These are phyloP conservation scores for Ceratobasidium sp. DNA, from an alignment of 1,284 basidiomycete genomes.

Conservation along the genomic window DNA sequence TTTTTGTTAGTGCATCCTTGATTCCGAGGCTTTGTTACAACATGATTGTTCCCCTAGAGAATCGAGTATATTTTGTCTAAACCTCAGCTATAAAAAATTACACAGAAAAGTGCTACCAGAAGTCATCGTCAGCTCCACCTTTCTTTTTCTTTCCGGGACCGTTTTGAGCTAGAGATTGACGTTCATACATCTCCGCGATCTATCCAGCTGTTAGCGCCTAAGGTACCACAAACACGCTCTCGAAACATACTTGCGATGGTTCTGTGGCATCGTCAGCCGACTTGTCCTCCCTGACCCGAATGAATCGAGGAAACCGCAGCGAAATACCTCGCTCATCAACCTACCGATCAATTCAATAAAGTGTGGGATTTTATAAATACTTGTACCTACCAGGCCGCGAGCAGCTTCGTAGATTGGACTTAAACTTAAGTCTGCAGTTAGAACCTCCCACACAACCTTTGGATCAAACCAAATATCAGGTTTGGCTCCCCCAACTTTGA, in stretches of 20 bases:
- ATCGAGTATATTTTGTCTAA: neutral
- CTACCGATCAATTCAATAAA: conserved; percentile 53
- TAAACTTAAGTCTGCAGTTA: conserved; percentile 95
- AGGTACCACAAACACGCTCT: too few relatives aligned
- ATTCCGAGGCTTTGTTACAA: too few relatives aligned
- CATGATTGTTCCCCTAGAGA: too few relatives aligned
- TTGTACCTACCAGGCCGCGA: conserved; percentile 81
- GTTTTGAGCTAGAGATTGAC: conserved; percentile 81
- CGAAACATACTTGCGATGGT: conserved; percentile 61
- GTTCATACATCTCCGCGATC: conserved; percentile 95
- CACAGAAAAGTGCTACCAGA: conserved; percentile 68
- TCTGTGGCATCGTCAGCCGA: conserved; percentile 88
- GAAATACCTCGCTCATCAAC: conserved; percentile 91
- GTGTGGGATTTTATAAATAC: neutral
- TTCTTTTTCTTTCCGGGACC: conserved; percentile 67
- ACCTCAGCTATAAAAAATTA: neutral
- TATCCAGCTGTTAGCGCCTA: neutral
- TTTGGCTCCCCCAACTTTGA: conserved; percentile 88
- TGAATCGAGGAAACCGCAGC: conserved; percentile 93
- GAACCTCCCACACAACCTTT: conserved; percentile 96
- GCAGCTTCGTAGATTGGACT: conserved; percentile 98
- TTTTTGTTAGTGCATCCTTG: too few relatives aligned
- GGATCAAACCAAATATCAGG: conserved; percentile 97
- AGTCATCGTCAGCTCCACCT: conserved; percentile 79
- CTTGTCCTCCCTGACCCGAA: conserved; percentile 94